phyloP scores from a whole-genome alignment of 1,284 basidiomycete genomes.

The Cutaneotrichosporon dermatis region DNA sequence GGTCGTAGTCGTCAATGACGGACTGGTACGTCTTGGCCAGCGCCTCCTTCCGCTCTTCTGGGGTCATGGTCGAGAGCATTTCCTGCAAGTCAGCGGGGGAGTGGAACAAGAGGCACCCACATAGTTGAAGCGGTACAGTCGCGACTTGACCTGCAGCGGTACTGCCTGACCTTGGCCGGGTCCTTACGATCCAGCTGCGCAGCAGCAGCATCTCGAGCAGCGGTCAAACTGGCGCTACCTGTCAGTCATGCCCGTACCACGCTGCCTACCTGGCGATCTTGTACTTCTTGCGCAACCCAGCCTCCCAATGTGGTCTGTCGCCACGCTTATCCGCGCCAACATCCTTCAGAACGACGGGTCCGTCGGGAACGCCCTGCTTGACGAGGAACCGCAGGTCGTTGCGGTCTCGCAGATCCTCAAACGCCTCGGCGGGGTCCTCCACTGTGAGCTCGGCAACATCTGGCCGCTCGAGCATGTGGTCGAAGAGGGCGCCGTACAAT shows the following conservation, averaged over 20 bases:
- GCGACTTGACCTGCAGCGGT: constrained; percentile 83
- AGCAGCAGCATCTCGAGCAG: constrained; percentile 88
- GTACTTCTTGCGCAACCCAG: constrained; percentile 69
- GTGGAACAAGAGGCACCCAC: constrained; percentile 53
- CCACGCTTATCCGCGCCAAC: constrained; percentile 32
- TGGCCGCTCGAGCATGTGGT: constrained; percentile 63
- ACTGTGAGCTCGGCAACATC: constrained; percentile 85
- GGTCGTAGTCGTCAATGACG: constrained; percentile 78
- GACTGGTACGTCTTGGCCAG: constrained; percentile 89
- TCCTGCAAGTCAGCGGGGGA: constrained; percentile 57
- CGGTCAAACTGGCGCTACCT: constrained; percentile 83
- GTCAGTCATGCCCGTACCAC: constrained; percentile 3
- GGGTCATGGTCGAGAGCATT: constrained; percentile 76
- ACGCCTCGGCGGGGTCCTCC: constrained; percentile 85
- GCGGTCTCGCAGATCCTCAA: constrained; percentile 76
- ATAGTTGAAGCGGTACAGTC: constrained; percentile 90
- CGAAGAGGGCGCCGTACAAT: constrained; percentile 82
- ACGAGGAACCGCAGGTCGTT: constrained; percentile 77
- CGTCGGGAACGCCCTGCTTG: constrained; percentile 30
- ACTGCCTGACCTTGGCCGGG: constrained; percentile 58
- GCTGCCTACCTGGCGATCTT: constrained; percentile 79
- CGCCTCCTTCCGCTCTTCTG: constrained; percentile 78
- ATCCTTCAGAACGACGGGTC: constrained; percentile 35
- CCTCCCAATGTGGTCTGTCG: constrained; percentile 59
- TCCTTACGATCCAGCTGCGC: constrained; percentile 65